phyloP scores from a whole-genome alignment of 2,329 filamentous ascomycete genomes.

The Dryadomyces quercus-mongolicae region DNA sequence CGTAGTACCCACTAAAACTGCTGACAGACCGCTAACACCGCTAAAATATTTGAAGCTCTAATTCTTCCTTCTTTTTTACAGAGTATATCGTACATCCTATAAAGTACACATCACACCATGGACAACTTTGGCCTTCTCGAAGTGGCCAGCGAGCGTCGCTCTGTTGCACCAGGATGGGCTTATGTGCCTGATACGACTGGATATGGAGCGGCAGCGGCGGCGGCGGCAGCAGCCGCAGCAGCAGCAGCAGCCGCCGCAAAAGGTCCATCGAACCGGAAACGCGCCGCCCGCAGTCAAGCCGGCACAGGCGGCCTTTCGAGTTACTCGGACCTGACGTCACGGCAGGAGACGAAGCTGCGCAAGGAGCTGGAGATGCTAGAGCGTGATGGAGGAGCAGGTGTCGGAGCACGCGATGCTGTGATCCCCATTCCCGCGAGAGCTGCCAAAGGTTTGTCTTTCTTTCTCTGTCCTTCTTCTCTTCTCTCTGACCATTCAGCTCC shows the following conservation, averaged over 20 bases:
- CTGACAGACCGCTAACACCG: background rate
- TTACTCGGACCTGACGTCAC: constrained; percentile 53
- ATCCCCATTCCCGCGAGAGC: constrained; percentile 55
- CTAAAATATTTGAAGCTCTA: too few relatives aligned
- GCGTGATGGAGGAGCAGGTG: constrained; percentile 51
- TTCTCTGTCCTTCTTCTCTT: background rate
- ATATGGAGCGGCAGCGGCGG: constrained; percentile 44
- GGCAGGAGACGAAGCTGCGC: constrained; percentile 69
- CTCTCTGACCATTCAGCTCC: constrained; percentile 18
- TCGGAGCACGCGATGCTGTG: constrained; percentile 43
- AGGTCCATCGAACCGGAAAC: constrained; percentile 42
- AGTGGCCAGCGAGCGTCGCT: constrained; percentile 57
- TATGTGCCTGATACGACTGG: constrained; percentile 66
- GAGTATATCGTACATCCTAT: too few relatives aligned
- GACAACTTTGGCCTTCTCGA: constrained; percentile 72
- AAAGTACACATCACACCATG: constrained; percentile 31
- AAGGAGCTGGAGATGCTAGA: constrained; percentile 76
- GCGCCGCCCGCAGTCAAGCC: constrained; percentile 43
- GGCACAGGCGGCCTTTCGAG: constrained; percentile 11
- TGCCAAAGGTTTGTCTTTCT: constrained; percentile 11
- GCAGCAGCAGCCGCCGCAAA: constrained; percentile 28
- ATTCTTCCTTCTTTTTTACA: too few relatives aligned
- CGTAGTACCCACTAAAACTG: background rate
- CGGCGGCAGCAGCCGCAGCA: constrained; percentile 39
- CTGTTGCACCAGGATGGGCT: constrained; percentile 75